Conservation (phyloP, 441 rosid genomes). For the Populus trichocarpa region DNA sequence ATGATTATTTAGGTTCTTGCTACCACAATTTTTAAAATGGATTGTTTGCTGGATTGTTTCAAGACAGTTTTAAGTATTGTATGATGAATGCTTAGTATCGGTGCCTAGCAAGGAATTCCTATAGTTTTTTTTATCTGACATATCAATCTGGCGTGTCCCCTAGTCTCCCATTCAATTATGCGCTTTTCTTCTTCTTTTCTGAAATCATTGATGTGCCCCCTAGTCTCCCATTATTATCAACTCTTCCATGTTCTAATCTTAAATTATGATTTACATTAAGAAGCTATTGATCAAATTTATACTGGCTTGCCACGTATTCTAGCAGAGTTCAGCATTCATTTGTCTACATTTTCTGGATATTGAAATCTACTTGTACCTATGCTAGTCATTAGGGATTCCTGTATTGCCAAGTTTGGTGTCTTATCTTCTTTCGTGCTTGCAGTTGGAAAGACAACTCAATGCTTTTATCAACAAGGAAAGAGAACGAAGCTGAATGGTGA, state of each 20-base stretch:
- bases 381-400: too few species aligned
- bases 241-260: neutral
- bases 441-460: slow-evolving; percentile 68
- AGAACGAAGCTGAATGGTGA: slow-evolving; percentile 21
- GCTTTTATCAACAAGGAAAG: slow-evolving; percentile 35
- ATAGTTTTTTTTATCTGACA: too few species aligned
- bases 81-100: neutral
- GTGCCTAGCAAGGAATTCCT: neutral
- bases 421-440: slow-evolving; percentile 21
- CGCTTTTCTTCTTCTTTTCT: too few species aligned
- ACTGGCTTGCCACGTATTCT: neutral
- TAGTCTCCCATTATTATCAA: neutral
- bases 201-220: too few species aligned
- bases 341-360: neutral
- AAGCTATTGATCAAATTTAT: neutral
- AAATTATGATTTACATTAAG: neutral
- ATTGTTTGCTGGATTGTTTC: neutral
- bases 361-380: too few species aligned
- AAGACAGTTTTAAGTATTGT: neutral
- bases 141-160: neutral
- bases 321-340: neutral
- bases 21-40: neutral
- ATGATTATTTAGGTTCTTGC: neutral
- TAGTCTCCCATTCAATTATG: too few species aligned
- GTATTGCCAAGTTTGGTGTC: neutral